Evolutionary conservation across 371 early-diverging fungal species (phyloP).

Genomic region (Sporodiniella umbellata): DNA sequence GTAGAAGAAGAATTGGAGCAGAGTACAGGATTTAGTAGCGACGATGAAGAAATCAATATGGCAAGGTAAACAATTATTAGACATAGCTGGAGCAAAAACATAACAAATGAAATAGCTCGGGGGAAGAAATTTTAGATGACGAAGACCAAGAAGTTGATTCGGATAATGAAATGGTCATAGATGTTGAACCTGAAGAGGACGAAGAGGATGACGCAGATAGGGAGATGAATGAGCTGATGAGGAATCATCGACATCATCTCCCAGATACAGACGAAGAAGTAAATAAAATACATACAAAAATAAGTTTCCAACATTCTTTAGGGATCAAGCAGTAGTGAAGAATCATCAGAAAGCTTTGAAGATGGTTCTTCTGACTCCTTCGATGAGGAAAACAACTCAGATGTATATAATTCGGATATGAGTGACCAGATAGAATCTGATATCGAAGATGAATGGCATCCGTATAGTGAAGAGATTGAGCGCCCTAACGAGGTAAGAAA

Average conservation of each 20-base stretch:
- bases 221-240: slow-evolving; percentile 18
- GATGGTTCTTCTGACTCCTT: not conserved
- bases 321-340: not conserved
- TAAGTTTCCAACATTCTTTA: not conserved
- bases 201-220: slow-evolving; percentile 38
- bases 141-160: not conserved
- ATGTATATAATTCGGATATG: not conserved
- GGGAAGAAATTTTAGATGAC: slow-evolving; percentile 9
- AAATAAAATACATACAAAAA: not conserved
- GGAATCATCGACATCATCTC: slow-evolving; percentile 20
- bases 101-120: too few relatives aligned
- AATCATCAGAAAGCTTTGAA: not conserved
- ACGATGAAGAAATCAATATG: slow-evolving; percentile 29
- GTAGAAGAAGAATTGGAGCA: slow-evolving; percentile 17
- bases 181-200: slow-evolving; percentile 43
- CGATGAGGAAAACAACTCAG: not conserved
- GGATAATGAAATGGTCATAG: slow-evolving; percentile 13
- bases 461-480: not conserved
- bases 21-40: slow-evolving; percentile 12
- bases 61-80: too few relatives aligned
- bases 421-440: slow-evolving; percentile 5
- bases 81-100: too few relatives aligned
- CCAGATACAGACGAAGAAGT: slow-evolving; percentile 17
- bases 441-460: not conserved
- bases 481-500: not conserved